Base-by-base conservation (phyloP, 2,329 filamentous ascomycete genomes). In the Fusarium lyarnte region DNA sequence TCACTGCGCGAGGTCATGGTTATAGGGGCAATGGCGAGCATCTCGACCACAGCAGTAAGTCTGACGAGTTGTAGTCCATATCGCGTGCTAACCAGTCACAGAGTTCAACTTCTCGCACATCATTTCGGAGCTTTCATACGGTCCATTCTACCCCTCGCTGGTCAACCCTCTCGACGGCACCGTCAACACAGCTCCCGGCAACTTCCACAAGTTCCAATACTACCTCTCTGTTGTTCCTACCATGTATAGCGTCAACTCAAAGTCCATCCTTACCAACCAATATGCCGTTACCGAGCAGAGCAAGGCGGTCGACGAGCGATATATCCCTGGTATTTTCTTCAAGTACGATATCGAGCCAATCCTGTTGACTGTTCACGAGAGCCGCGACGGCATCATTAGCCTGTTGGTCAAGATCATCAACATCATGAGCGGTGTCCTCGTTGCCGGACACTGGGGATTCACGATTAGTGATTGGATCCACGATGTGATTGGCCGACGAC, bases 341-440 rank as follows among this genome's bases (percentile, higher is more conserved):
- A 99, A 98, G 85, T 99, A 97, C 84, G 95, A 98, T 81, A 98
- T 99, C 76, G 96, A 99, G 86, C 96, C 96, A 3, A 95, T 99
- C 77, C 85, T 96, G 81, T 86, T 99, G 58, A 91, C 92, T 33
- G 92, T 99, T 45, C 92, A 92, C 69, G 95, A 98, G 84, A 90
- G 91, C 78, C 90, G 94, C 78, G 91, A 92, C 63, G 87, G 93
- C 46, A 85, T 97, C 65, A 83, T 97, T 73, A 86, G 88, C 29
- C 89, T 99, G 76, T 69, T 95, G 47, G 88, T 98, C 73, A 91
- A 95, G 79, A 83, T 98, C 55, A 91, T 98, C 73, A 99, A 99
- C 82, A 92, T 98, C 23, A 87, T 98, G 16, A 93, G 91, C 67
- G 96, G 96, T 19, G 94, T 98, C 25, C 85, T 99, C 73, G 96